Conservation (phyloP, 768 basidiomycete species). For the Aureoboletus auriporus region DNA sequence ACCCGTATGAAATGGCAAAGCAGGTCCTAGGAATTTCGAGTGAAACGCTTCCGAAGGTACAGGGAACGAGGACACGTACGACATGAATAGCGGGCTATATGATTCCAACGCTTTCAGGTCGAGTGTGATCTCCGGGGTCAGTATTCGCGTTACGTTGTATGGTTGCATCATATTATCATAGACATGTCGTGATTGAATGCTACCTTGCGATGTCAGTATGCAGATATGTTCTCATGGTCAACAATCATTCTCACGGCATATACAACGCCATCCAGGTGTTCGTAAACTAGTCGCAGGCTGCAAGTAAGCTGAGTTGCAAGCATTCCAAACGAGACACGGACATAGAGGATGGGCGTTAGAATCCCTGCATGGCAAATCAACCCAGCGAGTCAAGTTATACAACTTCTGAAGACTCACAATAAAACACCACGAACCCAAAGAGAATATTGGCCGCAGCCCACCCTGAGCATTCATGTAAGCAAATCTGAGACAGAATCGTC, state of each 20-base stretch:
- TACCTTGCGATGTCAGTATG: constrained; percentile 8
- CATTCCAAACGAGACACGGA: constrained; percentile 45
- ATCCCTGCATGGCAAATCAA: constrained; percentile 22
- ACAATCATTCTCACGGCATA: constrained; percentile 46
- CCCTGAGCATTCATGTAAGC: constrained; percentile 33
- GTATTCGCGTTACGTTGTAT: constrained; percentile 59
- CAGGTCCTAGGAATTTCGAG: constrained; percentile 11
- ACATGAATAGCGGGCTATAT: constrained; percentile 61
- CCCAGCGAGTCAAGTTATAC: not conserved
- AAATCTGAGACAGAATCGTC: not conserved
- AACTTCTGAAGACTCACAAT: constrained; percentile 38
- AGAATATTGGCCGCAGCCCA: constrained; percentile 78
- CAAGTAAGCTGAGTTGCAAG: not conserved
- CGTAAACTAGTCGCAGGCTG: constrained; percentile 39
- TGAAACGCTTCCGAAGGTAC: constrained; percentile 6
- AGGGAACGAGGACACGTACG: constrained; percentile 24
- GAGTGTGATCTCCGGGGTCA: constrained; percentile 50
- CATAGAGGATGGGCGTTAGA: constrained; percentile 36
- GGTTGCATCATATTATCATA: constrained; percentile 54
- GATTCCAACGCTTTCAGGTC: constrained; percentile 47
- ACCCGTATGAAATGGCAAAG: constrained; percentile 31
- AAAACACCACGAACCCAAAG: constrained; percentile 65
- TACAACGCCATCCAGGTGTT: constrained; percentile 59
- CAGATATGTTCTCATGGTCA: not conserved
- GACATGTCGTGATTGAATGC: constrained; percentile 57